Base-by-base conservation (phyloP, 1,284 basidiomycete species). In the Trametes polyzona region DNA sequence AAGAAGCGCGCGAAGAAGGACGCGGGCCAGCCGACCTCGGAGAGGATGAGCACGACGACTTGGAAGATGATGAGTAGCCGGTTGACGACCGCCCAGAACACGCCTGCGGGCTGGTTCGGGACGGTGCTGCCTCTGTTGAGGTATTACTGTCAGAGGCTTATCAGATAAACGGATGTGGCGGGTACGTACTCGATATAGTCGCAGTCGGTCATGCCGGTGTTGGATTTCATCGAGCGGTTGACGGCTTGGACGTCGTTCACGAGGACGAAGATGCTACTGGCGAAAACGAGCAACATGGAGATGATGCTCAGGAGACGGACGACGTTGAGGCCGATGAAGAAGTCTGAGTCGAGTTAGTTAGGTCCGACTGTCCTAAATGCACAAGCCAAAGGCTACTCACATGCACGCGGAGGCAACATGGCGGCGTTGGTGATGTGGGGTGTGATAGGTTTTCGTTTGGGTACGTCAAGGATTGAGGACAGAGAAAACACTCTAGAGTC, bases 51-150 rank as follows among this genome's bases (percentile, higher is more conserved):
- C 50, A 93, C 79, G 65, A 93, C 71, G 63, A 86, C 83, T 75
- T 93, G 88, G 73, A 89, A 86, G 59, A 95, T 82, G 72, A 95
- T 92, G 71, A 95, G 81, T 43, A 95, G 78, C 60, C 90, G 82
- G 71, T 92, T 91, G 56, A 95, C 76, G 55, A 95, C 85, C 14
- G 92, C 89, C 90, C 92, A 95, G 76, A 96, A 95, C 27, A 86
- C 82, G 41, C 94, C 93, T 10, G 90, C 93, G 23, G 91, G 80
- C 70, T 96, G 93, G 70, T 93, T 90, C n/a, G 93, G 93, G 17
- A 95, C 90, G 1, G 91, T 90, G 71, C 88, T 90, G 58, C 81
- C 79, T 62, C 88, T 92, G 64, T 27, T 55, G 49, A 33, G 36
- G 21, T 17, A 32, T 24, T 12, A 47, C n/a, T n/a, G n/a, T n/a